Base-by-base conservation (phyloP, 768 basidiomycete species). In the Tephrocybe rancida region DNA sequence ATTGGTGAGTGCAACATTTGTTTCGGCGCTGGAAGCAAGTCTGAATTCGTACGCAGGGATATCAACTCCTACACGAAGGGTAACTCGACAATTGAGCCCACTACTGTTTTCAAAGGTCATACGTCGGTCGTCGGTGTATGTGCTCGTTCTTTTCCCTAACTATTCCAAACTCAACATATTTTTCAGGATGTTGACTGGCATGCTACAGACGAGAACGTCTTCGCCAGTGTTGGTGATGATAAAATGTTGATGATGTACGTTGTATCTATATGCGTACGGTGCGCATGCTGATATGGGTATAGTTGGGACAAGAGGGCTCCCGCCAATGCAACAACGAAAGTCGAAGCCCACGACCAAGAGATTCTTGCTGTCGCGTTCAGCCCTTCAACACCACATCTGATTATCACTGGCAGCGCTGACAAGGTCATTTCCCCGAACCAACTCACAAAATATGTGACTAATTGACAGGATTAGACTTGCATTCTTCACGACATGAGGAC, bases 171-270 rank as follows among this genome's bases (percentile, higher is more conserved):
- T 52, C 30, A 52, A 48, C 56, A 11, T 45, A 11, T 16, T 19
- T n/a, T n/a, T n/a, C 56, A 96, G 93, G 97, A 99, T 66, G 95
- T 99, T 5, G 95, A 97, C 62, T 99, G 97, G 97, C 89, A 96
- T 70, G 76, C 86, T 1, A 83, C 79, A 3, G 77, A 88, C 63
- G 92, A 93, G 55, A 85, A 87, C 62, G 73, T 94, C 44, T 93
- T 98, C 62, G 95, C 88, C 2, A 98, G 95, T 60, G 97, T 96
- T 27, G 94, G 95, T 18, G 97, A 99, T 57, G 97, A 99, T 68
- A 90, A 88, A 67, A 84, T 91, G 80, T 81, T 99, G 48, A 86
- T 97, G 79, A 79, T 98, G 95, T 98, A 64, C 45, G 92, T 74
- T 29, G 32, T 38, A n/a, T 21, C 10, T 38, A 51, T 16, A n/a